Evolutionary conservation across 129 eudicot genomes (phyloP).

Genomic region (Flaveria linearis): DNA sequence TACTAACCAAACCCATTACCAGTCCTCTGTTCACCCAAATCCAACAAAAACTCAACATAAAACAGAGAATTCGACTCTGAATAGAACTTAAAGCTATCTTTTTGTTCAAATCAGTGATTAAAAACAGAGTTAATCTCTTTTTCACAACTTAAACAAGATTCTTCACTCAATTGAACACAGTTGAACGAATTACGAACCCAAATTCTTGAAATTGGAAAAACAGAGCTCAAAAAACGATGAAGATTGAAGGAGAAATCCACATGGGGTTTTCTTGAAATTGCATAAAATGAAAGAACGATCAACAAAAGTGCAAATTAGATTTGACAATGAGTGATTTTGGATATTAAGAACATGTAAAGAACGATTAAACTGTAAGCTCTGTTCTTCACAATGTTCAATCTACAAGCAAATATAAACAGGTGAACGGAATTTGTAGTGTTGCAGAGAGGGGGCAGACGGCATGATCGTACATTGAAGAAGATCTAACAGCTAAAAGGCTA

Average conservation of each 20-base stretch:
- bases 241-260: slow-evolving; percentile 9
- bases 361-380: slow-evolving; percentile 27
- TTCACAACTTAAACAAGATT: not conserved
- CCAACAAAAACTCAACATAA: too few relatives aligned
- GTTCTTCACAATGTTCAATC: slow-evolving; percentile 20
- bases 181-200: not conserved
- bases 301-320: too few relatives aligned
- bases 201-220: not conserved
- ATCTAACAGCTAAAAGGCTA: slow-evolving; percentile 40
- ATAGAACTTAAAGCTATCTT: too few relatives aligned
- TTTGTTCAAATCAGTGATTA: too few relatives aligned
- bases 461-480: slow-evolving; percentile 20
- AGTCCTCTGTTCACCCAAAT: not conserved
- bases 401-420: not conserved
- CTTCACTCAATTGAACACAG: too few relatives aligned
- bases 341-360: slow-evolving; percentile 16
- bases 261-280: slow-evolving; percentile 23
- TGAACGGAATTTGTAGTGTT: not conserved
- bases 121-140: not conserved
- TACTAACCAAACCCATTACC: slow-evolving; percentile 19
- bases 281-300: not conserved
- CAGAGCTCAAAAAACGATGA: slow-evolving; percentile 24
- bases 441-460: slow-evolving; percentile 24
- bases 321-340: not conserved
- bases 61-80: too few relatives aligned